Evolutionary conservation across 169 alveolate species (phyloP).

Genomic region (Plasmodium knowlesi): DNA sequence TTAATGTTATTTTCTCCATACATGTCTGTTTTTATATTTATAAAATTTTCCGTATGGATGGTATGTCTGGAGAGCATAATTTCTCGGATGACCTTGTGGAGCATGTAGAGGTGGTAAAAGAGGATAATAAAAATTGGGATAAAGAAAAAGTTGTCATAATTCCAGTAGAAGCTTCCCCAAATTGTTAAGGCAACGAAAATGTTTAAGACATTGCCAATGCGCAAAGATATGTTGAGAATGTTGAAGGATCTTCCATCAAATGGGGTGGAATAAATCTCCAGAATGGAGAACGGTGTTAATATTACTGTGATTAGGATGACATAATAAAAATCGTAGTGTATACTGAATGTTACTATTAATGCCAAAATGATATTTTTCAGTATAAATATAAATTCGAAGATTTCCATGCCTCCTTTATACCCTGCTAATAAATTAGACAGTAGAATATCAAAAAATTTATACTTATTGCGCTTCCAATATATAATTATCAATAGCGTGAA

Average conservation of each 20-base stretch:
- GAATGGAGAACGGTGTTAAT: slow-evolving; percentile 46
- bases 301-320: slow-evolving; percentile 42
- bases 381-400: slow-evolving; percentile 61
- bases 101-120: slow-evolving; percentile 48
- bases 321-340: slow-evolving; percentile 23
- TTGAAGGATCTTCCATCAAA: slow-evolving; percentile 71
- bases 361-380: slow-evolving; percentile 42
- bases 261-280: slow-evolving; percentile 49
- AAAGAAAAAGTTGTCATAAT: slow-evolving; percentile 16
- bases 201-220: slow-evolving; percentile 38
- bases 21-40: slow-evolving; percentile 11
- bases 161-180: slow-evolving; percentile 71
- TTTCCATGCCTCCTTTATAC: slow-evolving; percentile 52
- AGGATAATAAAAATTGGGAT: slow-evolving; percentile 35
- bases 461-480: slow-evolving; percentile 44
- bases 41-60: background rate
- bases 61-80: slow-evolving; percentile 37
- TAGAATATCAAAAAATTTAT: slow-evolving; percentile 11
- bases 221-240: slow-evolving; percentile 57
- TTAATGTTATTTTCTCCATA: slow-evolving; percentile 32
- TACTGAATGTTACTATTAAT: slow-evolving; percentile 22
- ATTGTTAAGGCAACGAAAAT: slow-evolving; percentile 46
- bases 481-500: slow-evolving; percentile 13
- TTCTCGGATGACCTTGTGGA: slow-evolving; percentile 43
- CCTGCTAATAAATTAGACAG: slow-evolving; percentile 58